phyloP scores from a whole-genome alignment of 2,329 filamentous ascomycete species.

The Neophaeococcomyces aloes region DNA sequence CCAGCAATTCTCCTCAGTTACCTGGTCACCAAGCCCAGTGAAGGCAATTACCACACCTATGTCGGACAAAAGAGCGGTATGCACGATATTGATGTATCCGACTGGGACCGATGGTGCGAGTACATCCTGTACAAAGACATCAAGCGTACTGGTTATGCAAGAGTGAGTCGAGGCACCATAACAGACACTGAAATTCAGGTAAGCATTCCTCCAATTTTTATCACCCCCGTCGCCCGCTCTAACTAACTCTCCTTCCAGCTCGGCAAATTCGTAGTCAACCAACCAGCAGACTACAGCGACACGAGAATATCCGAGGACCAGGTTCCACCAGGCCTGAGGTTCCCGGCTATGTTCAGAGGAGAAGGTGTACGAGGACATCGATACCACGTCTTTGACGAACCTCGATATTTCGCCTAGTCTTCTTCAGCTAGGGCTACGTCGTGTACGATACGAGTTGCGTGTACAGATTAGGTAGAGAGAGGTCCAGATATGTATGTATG shows the following conservation, averaged over 20 bases:
- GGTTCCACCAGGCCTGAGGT: slow-evolving; percentile 66
- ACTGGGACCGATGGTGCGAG: slow-evolving; percentile 98
- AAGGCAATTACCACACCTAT: slow-evolving; percentile 96
- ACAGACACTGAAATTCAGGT: slow-evolving; percentile 95
- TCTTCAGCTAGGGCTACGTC: background rate
- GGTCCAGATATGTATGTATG: background rate
- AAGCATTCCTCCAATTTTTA: slow-evolving; percentile 24
- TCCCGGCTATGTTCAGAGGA: slow-evolving; percentile 75
- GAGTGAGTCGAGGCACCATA: slow-evolving; percentile 79
- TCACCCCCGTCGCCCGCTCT: background rate
- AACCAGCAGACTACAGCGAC: slow-evolving; percentile 52
- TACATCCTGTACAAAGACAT: slow-evolving; percentile 94
- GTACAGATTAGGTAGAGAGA: no score
- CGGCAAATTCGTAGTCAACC: slow-evolving; percentile 82
- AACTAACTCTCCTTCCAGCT: slow-evolving; percentile 39
- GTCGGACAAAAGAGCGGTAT: slow-evolving; percentile 79
- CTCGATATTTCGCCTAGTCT: slow-evolving; percentile 51
- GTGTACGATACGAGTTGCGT: background rate
- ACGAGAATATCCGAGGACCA: slow-evolving; percentile 60
- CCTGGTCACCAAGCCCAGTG: slow-evolving; percentile 75
- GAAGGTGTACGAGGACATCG: slow-evolving; percentile 77
- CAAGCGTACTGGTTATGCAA: slow-evolving; percentile 75
- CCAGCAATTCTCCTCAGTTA: slow-evolving; percentile 83
- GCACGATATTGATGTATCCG: slow-evolving; percentile 83
- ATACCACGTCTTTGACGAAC: slow-evolving; percentile 94